Percentiles rank a stretch among this genome's conserved stretches.
phyloP scores from a whole-genome alignment of 768 basidiomycete species.

The Antrodiella citrinella region DNA sequence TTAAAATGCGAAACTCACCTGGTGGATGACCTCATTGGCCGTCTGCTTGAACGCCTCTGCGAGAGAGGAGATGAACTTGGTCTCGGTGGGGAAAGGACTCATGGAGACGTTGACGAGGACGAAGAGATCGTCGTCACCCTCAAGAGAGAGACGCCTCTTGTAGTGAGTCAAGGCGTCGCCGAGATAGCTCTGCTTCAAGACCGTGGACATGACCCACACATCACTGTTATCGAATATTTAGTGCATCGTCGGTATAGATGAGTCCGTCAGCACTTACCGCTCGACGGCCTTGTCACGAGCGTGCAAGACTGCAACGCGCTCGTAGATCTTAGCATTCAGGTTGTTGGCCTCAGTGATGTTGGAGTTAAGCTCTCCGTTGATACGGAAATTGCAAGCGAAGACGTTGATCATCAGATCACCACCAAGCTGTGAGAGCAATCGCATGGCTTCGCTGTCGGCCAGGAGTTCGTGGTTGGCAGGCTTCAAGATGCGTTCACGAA shows the following conservation, averaged over 20 bases:
- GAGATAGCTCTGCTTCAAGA: slow-evolving; percentile 21
- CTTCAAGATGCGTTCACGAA: slow-evolving; percentile 25
- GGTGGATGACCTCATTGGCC: slow-evolving; percentile 20
- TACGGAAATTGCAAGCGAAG: slow-evolving; percentile 36
- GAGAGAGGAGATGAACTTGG: slow-evolving; percentile 23
- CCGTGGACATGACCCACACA: not conserved
- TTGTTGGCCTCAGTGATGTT: slow-evolving; percentile 35
- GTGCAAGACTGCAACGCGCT: slow-evolving; percentile 28
- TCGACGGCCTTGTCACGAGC: slow-evolving; percentile 16
- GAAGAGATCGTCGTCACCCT: slow-evolving; percentile 25
- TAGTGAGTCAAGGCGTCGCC: slow-evolving; percentile 26
- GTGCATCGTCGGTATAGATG: slow-evolving; percentile 26
- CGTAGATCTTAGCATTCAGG: slow-evolving; percentile 31
- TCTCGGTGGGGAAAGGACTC: slow-evolving; percentile 31
- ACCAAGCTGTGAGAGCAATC: slow-evolving; percentile 23
- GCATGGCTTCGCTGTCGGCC: slow-evolving; percentile 19
- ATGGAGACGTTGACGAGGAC: slow-evolving; percentile 31
- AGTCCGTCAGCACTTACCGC: slow-evolving; percentile 18
- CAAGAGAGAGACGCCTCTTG: slow-evolving; percentile 29
- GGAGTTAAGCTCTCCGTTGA: slow-evolving; percentile 25
- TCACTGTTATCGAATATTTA: too few species aligned
- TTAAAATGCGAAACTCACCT: not conserved
- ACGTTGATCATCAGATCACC: slow-evolving; percentile 38
- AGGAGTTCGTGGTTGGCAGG: slow-evolving; percentile 23
- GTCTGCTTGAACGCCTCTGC: slow-evolving; percentile 26